Base-by-base conservation (phyloP, 768 basidiomycete genomes). In the Lentinula edodes region DNA sequence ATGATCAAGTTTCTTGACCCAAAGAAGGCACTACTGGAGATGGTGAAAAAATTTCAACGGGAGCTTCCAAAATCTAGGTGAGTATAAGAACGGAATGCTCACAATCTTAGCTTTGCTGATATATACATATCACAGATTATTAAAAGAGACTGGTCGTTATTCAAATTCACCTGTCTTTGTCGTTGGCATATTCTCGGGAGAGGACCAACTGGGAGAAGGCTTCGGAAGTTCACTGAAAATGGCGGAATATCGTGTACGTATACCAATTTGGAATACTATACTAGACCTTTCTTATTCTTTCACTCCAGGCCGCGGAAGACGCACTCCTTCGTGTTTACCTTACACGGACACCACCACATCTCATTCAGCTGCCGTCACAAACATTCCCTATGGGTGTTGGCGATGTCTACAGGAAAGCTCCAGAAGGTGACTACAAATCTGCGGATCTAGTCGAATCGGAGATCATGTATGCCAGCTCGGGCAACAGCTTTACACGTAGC, bases 171-270 rank as follows among this genome's bases (percentile, higher is more conserved):
- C 97, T 1, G 82, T 95, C 42, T 99, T 90, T 72, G 90, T 97
- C n/a, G 89, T 96, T n/a, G 97, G 94, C 16, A 89, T 97, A 62
- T 98, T 84, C 72, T 91, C 87, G 23, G 93, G 87, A 43, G 79
- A 75, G 61, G 91, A 85, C 71, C 85, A 97, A 73, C 83, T 99
- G 2, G 93, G 95, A 5, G 95, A 99, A 74, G 95, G 95, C 13
- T 93, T 95, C 69, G 97, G 97, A 57, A 89, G 86, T 66, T 95
- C 92, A 2, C 76, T 98, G 59, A 88, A 85, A 72, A 98, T 98
- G 96, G 94, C 94, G 15, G 94, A 98, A 74, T 95, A 84, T 75
- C 80, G 96, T 61, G 94, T 93, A 73, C 57, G 84, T 74, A 20
- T 8, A 42, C 13, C 38, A 5, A 9, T n/a, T 48, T 43, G 39